These are phyloP conservation scores for Ophiognomonia clavigignenti-juglandacearum DNA, from an alignment of 2,329 filamentous ascomycete species.

Conservation along the genomic window DNA sequence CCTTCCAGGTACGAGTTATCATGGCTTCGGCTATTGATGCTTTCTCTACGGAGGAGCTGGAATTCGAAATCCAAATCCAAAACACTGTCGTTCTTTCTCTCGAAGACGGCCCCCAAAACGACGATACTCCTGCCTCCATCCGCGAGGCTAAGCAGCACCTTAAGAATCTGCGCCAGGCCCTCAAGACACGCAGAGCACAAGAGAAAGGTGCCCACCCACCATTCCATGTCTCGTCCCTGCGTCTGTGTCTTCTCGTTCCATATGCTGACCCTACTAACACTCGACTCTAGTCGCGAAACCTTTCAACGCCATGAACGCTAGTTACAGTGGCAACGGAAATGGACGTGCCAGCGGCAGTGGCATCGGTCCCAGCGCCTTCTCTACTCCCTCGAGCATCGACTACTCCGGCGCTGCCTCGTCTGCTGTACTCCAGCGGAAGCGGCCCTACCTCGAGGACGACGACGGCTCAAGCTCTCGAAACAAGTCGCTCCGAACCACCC, in stretches of 20 bases:
- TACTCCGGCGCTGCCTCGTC: constrained; percentile 1
- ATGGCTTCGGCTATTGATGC: neutral
- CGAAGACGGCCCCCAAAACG: constrained; percentile 22
- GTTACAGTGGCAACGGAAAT: neutral
- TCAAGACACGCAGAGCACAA: constrained; percentile 17
- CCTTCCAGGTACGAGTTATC: no score
- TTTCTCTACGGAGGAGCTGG: constrained; percentile 23
- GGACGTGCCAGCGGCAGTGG: neutral
- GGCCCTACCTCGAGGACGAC: constrained; percentile 10
- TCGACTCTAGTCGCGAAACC: neutral
- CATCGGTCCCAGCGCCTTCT: neutral
- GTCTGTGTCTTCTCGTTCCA: neutral
- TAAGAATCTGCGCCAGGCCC: constrained; percentile 25
- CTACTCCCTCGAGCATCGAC: constrained; percentile 8
- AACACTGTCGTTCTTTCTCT: constrained; percentile 39
- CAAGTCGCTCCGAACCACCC: constrained; percentile 17
- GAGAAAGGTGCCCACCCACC: no score
- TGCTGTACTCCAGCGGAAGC: constrained; percentile 8
- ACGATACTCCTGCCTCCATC: constrained; percentile 20
- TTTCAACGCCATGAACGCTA: neutral
- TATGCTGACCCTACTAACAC: constrained; percentile 1
- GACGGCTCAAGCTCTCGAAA: constrained; percentile 1
- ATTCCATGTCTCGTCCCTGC: neutral
- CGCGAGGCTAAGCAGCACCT: constrained; percentile 22
- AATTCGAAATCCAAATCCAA: constrained; percentile 38